A percentile compares a stretch with the other conserved stretches of the same genome.
These are phyloP conservation scores for Arthroderma uncinatum DNA, from an alignment of 2,329 filamentous ascomycete genomes.

Conservation along the genomic window DNA sequence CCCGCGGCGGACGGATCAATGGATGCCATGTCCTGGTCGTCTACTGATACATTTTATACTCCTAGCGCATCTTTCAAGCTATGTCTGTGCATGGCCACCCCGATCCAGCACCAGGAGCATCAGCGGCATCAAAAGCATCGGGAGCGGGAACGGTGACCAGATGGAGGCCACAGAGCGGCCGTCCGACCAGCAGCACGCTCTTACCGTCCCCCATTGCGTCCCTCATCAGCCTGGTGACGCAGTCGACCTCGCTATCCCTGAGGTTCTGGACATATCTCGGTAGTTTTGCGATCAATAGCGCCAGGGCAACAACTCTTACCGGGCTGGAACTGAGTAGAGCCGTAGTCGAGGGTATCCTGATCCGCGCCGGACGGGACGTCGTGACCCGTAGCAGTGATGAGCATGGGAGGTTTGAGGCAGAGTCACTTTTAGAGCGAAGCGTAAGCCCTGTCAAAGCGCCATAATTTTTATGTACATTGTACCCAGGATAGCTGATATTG, in stretches of 20 bases:
- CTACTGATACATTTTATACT: background rate
- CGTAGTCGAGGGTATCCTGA: slow-evolving; percentile 35
- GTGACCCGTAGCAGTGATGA: slow-evolving; percentile 38
- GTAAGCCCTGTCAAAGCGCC: slow-evolving; percentile 22
- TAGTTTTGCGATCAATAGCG: slow-evolving; percentile 34
- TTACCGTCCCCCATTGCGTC: slow-evolving; percentile 36
- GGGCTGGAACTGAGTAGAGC: slow-evolving; percentile 36
- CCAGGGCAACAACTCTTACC: slow-evolving; percentile 35
- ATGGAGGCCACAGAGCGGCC: background rate
- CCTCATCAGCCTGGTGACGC: slow-evolving; percentile 34
- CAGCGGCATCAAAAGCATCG: background rate
- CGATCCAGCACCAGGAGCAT: background rate
- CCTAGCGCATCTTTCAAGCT: background rate
- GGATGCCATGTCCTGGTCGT: background rate
- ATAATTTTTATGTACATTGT: background rate
- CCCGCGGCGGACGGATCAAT: background rate
- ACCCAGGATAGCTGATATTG: background rate
- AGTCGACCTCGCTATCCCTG: slow-evolving; percentile 36
- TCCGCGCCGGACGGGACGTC: slow-evolving; percentile 36
- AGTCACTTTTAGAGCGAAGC: slow-evolving; percentile 36
- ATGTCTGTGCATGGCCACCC: background rate
- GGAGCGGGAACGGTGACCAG: background rate
- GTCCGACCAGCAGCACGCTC: slow-evolving; percentile 22
- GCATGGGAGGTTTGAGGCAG: slow-evolving; percentile 32
- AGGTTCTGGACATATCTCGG: slow-evolving; percentile 36